phyloP scores from a whole-genome alignment of 2,329 filamentous ascomycete genomes.

The Macrophomina pseudophaseolina region DNA sequence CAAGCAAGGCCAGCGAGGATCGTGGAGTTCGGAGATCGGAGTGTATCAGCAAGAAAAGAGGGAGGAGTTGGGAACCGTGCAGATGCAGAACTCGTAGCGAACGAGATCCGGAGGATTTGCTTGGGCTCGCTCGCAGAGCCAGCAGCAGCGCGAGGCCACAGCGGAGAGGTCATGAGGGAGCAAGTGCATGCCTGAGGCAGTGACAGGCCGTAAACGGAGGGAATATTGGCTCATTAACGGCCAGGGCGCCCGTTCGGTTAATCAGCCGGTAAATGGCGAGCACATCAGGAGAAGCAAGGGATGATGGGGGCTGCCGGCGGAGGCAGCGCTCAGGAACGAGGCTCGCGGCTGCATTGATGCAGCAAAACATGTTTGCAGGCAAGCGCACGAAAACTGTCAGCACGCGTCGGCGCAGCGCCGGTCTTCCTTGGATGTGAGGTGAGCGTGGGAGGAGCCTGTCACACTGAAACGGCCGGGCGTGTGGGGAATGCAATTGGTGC shows the following conservation, averaged over 20 bases:
- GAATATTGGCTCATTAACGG: constrained; percentile 24
- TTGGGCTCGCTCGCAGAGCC: not conserved
- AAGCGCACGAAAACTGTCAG: not conserved
- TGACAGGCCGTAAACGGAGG: constrained; percentile 5
- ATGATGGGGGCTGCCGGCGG: not conserved
- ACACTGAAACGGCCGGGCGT: constrained; percentile 20
- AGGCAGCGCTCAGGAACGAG: not conserved
- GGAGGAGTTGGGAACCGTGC: not conserved
- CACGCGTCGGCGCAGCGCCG: not conserved
- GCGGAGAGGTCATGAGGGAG: not conserved
- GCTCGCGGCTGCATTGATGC: constrained; percentile 9
- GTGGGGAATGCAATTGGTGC: constrained; percentile 9
- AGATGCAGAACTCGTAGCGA: too few relatives aligned
- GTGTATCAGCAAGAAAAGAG: not conserved
- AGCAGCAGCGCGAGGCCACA: not conserved
- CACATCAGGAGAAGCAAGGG: constrained; percentile 19
- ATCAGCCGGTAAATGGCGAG: constrained; percentile 14
- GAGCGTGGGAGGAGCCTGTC: constrained; percentile 20
- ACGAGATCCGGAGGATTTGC: too few relatives aligned
- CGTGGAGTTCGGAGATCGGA: not conserved
- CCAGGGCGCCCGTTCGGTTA: constrained; percentile 20
- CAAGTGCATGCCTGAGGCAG: constrained; percentile 13
- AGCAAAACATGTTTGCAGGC: constrained; percentile 19
- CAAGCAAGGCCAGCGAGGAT: not conserved
- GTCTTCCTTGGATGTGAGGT: not conserved